Conservation (phyloP, 371 early-diverging fungal genomes). For the Choanephora cucurbitarum region DNA sequence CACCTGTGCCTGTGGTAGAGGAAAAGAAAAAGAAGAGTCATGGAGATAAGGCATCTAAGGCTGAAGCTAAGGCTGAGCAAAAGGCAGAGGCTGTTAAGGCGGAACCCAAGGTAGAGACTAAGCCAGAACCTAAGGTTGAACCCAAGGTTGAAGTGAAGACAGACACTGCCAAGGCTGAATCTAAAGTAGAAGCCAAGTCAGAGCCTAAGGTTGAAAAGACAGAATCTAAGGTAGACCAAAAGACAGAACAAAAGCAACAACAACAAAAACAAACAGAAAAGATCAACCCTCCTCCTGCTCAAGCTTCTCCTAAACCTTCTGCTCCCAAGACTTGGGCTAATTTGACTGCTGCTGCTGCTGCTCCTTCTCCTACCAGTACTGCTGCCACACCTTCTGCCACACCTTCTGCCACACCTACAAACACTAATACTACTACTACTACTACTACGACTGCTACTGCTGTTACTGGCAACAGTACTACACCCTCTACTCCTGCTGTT, state of each 20-base stretch:
- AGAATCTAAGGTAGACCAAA: no score
- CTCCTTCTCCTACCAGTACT: neutral
- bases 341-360: constrained; percentile 30
- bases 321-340: constrained; percentile 55
- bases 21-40: constrained; percentile 15
- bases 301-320: constrained; percentile 8
- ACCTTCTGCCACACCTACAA: neutral
- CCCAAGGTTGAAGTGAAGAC: neutral
- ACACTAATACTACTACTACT: constrained; percentile 1
- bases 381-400: constrained; percentile 22
- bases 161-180: neutral
- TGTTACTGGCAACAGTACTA: neutral
- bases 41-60: neutral
- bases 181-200: neutral
- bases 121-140: constrained; percentile 5
- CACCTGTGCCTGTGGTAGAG: neutral
- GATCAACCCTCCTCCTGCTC: constrained; percentile 1
- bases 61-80: constrained; percentile 3
- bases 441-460: neutral
- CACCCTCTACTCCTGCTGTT: constrained; percentile 12
- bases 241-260: constrained; percentile 9
- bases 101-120: neutral
- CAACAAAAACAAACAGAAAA: constrained; percentile 5
- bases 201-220: neutral
- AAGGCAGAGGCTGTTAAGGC: neutral